Evolutionary conservation across 73 alveolate genomes (phyloP).

Genomic region (Tetrahymena malaccensis): DNA sequence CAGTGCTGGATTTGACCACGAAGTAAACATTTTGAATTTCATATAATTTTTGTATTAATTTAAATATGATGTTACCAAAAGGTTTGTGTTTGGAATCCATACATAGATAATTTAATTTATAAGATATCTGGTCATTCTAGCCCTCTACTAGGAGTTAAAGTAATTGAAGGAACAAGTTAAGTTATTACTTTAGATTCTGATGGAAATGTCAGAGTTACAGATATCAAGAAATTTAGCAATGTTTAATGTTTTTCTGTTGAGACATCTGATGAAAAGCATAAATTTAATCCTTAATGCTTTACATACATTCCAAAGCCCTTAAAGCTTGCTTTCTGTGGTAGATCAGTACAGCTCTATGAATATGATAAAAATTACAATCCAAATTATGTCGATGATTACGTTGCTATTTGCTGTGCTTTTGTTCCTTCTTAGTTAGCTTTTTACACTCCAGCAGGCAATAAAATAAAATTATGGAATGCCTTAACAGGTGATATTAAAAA

Average conservation of each 20-base stretch:
- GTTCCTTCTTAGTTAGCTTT: conserved; percentile 46
- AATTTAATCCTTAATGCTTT: conserved; percentile 54
- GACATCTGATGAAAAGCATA: conserved; percentile 53
- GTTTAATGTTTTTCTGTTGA: conserved; percentile 66
- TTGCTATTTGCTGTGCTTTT: conserved; percentile 60
- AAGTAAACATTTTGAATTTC: not conserved
- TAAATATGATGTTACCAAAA: not conserved
- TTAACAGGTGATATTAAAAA: conserved; percentile 65
- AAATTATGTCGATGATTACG: conserved; percentile 57
- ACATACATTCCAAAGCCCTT: conserved; percentile 53
- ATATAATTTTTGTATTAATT: not conserved
- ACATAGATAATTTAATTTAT: conserved; percentile 57
- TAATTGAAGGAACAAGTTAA: conserved; percentile 60
- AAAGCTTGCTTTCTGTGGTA: conserved; percentile 62
- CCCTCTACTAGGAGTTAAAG: conserved; percentile 57
- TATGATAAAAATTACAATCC: conserved; percentile 80
- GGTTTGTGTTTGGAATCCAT: conserved; percentile 78
- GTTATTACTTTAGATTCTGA: conserved; percentile 62
- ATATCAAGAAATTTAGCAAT: conserved; percentile 58
- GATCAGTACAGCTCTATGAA: conserved; percentile 57
- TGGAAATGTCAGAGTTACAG: conserved; percentile 73
- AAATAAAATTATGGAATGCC: conserved; percentile 69
- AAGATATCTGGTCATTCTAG: conserved; percentile 67
- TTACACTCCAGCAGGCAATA: conserved; percentile 61
- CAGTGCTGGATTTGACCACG: conserved; percentile 83